Conservation (phyloP, 192 early-diverging fungal species). For the Backusella mclennaniae region DNA sequence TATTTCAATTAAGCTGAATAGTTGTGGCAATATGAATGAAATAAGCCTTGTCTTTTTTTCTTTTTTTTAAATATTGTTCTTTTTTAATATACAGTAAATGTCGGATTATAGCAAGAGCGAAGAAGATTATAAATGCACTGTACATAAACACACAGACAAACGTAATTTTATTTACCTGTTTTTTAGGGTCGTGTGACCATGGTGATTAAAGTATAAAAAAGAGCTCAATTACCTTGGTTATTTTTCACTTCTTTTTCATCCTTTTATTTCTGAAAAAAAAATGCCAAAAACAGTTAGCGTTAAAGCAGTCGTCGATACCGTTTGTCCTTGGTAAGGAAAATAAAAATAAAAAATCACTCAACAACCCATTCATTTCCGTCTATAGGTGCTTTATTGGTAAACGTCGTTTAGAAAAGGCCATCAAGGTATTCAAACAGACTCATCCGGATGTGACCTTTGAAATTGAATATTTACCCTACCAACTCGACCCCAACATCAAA, state of each 20-base stretch:
- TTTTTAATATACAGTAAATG: too few species aligned
- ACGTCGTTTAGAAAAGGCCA: constrained; percentile 64
- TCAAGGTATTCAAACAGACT: constrained; percentile 42
- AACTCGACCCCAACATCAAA: constrained; percentile 61
- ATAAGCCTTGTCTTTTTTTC: background rate
- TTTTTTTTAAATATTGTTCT: background rate
- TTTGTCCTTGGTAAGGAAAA: constrained; percentile 60
- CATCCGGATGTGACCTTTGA: constrained; percentile 55
- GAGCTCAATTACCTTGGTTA: background rate
- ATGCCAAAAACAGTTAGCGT: constrained; percentile 48
- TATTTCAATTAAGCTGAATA: too few species aligned
- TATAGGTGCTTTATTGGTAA: constrained; percentile 71
- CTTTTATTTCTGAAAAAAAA: background rate
- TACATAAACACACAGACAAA: background rate
- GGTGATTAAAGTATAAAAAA: background rate
- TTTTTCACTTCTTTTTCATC: background rate
- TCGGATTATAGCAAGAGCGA: background rate
- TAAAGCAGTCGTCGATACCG: constrained; percentile 61
- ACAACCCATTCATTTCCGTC: background rate
- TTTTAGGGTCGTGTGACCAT: background rate
- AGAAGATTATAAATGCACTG: background rate
- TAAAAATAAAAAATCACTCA: too few species aligned
- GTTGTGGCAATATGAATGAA: background rate
- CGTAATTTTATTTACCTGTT: background rate
- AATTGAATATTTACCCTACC: constrained; percentile 67